Evolutionary conservation across 129 eudicot genomes (phyloP), one percentile per base, ranked within the genome.

Genomic region (Erigeron canadensis): DNA sequence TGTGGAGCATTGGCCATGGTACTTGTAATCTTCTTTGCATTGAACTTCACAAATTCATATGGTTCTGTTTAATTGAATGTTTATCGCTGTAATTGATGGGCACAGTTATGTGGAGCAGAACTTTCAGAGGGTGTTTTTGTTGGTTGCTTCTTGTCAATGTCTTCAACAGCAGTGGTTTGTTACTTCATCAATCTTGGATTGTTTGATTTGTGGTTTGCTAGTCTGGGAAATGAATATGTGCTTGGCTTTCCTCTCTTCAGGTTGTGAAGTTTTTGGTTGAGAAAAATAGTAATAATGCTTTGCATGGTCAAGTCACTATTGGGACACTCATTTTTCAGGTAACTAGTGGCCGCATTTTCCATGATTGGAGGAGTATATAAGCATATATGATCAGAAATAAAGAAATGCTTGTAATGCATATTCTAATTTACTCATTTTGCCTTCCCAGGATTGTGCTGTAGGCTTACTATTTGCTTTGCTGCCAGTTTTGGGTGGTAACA

Each of bases 321-420:
- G 99, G 99, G 23, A 88, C 96, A 22, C 97, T 95, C 71, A 90
- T 95, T 45, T 88, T 95, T 68, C 99, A 95, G 99, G 99, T 95
- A 54, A 51, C 7, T 45, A 43, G 22, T 44, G 46, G 23, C 45
- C 66, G 58, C 10, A 41, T 11, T 44, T 13, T 47, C 40, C 34
- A 34, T 7, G 42, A 28, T 39, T 51, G 65, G 64, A 48, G 48
- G 81, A 42, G 6, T 74, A 12, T 54, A 11, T 58, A 10, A 19
- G 10, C 19, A 19, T 53, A 74, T 56, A 42, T 55, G 44, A 9
- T 65, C 15, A 10, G 17, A 44, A 34, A 28, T 40, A 46, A 56
- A 56, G 39, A 57, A 75, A 12, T 67, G 62, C 34, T 50, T 58
- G 45, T 54, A 39, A 9, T 40, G 34, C 62, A 50, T 34, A 67